These are phyloP conservation scores for Barbatosphaeria neglecta DNA, from an alignment of 495 filamentous ascomycete genomes.

Conservation along the genomic window DNA sequence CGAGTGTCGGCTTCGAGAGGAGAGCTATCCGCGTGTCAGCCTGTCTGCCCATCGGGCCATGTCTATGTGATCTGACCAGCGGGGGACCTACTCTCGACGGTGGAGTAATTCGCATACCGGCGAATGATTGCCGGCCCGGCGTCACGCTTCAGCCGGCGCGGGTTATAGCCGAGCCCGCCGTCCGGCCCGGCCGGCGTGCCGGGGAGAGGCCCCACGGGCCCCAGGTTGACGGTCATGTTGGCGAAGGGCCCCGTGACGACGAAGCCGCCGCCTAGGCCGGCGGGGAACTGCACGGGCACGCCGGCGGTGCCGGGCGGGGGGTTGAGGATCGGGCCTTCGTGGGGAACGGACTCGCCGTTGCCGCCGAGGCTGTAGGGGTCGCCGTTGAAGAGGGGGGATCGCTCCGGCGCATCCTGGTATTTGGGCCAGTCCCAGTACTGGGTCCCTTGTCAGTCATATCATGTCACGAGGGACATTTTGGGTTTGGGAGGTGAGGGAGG, in stretches of 20 bases:
- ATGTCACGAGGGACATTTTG: not conserved
- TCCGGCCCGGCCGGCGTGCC: conserved; percentile 5
- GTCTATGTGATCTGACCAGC: not conserved
- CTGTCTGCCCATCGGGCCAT: not conserved
- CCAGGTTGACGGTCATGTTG: conserved; percentile 41
- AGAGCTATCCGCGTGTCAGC: not conserved
- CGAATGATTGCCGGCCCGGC: conserved; percentile 36
- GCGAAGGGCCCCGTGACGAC: conserved; percentile 48
- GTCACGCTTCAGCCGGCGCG: conserved; percentile 53
- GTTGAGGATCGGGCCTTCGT: conserved; percentile 13
- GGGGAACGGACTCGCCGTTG: conserved; percentile 40
- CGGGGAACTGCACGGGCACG: conserved; percentile 21
- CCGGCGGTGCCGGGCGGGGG: conserved; percentile 14
- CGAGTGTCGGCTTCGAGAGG: conserved; percentile 27
- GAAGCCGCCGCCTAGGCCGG: conserved; percentile 53
- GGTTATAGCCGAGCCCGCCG: conserved; percentile 33
- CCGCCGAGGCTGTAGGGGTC: conserved; percentile 44
- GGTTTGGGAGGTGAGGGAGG: too few species aligned
- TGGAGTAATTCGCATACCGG: conserved; percentile 35
- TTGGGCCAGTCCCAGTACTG: conserved; percentile 57
- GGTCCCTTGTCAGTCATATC: conserved; percentile 3
- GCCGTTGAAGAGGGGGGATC: conserved; percentile 52
- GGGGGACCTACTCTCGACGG: conserved; percentile 31
- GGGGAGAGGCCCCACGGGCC: conserved; percentile 28
- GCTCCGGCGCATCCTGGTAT: conserved; percentile 31